These are phyloP conservation scores for Solanum pennellii DNA, from an alignment of 257 asterid genomes.

Conservation along the genomic window DNA sequence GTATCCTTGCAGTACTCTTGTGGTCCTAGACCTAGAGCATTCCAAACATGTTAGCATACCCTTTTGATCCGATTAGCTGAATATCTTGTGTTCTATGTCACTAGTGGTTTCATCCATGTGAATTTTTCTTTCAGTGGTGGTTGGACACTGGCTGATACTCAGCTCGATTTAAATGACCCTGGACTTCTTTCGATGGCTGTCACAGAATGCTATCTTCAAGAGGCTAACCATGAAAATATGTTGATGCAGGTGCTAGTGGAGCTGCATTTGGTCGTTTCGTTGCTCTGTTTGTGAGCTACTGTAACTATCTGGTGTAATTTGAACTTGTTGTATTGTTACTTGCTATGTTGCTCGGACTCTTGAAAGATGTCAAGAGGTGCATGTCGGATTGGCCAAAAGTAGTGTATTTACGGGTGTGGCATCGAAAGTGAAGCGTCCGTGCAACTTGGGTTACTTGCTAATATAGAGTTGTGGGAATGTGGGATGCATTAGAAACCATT, in stretches of 20 bases:
- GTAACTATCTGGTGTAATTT: background rate
- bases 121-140: conserved; percentile 5
- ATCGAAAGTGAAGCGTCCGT: no score
- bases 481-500: background rate
- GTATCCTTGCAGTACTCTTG: no score
- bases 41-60: background rate
- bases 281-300: conserved; percentile 28
- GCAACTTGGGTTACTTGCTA: no score
- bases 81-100: background rate
- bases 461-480: background rate
- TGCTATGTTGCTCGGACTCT: no score
- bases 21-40: no score
- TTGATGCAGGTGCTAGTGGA: conserved; percentile 31
- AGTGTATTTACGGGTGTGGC: no score
- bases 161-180: conserved; percentile 27
- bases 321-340: background rate
- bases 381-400: no score
- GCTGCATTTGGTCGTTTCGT: conserved; percentile 37
- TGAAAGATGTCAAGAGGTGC: no score
- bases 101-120: background rate
- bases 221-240: conserved; percentile 31
- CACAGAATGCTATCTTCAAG: conserved; percentile 28
- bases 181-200: conserved; percentile 31
- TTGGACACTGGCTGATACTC: conserved; percentile 31
- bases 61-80: background rate